Conservation (phyloP, 1,139 yeast genomes). For the Citeromyces siamensis region DNA sequence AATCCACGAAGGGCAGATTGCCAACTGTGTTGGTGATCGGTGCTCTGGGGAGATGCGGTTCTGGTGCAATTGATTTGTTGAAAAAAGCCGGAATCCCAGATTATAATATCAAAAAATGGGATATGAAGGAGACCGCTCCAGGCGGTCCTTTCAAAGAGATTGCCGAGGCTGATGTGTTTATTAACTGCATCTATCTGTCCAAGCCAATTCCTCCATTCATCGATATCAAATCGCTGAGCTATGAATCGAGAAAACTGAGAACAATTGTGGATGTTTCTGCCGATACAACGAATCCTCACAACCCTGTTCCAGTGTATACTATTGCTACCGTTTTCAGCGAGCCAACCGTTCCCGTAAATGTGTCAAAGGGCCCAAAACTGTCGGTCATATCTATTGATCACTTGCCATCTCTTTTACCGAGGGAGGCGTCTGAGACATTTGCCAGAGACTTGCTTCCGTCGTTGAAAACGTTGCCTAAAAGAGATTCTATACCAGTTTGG, state of each 20-base stretch:
- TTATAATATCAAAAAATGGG: constrained; percentile 81
- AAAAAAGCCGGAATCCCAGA: constrained; percentile 83
- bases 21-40: constrained; percentile 89
- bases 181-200: constrained; percentile 92
- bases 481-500: constrained; percentile 85
- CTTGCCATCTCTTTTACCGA: constrained; percentile 86
- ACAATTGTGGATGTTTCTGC: constrained; percentile 97
- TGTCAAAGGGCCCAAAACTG: constrained; percentile 70
- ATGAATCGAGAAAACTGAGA: constrained; percentile 57
- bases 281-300: constrained; percentile 96
- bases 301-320: constrained; percentile 89
- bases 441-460: constrained; percentile 82
- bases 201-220: constrained; percentile 90
- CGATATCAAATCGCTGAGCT: constrained; percentile 54
- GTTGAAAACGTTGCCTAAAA: constrained; percentile 68
- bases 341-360: constrained; percentile 79
- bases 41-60: constrained; percentile 97
- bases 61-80: constrained; percentile 89
- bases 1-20: constrained; percentile 43
- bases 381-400: constrained; percentile 97
- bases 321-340: constrained; percentile 82
- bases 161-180: constrained; percentile 74
- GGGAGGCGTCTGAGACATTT: constrained; percentile 93
- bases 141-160: constrained; percentile 98
- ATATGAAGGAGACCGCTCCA: constrained; percentile 87